Evolutionary conservation across 208 protist species (phyloP).

Genomic region (Crithidia sp.): DNA sequence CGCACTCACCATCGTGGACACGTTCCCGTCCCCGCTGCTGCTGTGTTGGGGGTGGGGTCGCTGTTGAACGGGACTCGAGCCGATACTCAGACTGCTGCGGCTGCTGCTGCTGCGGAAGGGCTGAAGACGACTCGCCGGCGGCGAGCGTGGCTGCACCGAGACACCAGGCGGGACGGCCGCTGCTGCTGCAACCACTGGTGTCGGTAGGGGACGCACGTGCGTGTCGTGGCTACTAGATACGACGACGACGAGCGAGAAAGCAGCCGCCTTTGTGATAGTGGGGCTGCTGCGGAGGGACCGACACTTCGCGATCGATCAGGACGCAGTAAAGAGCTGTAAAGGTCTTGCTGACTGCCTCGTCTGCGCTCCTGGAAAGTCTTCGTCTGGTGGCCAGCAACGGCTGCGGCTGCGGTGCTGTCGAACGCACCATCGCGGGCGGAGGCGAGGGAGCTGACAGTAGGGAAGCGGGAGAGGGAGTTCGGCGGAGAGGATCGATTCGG

Average conservation of each 20-base stretch:
- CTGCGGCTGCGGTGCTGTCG: too few species aligned
- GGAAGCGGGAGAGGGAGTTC: neutral
- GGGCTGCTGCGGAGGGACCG: too few species aligned
- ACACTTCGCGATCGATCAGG: neutral
- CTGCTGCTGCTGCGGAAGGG: neutral
- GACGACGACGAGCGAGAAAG: too few species aligned
- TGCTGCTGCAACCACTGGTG: neutral
- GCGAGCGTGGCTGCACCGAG: neutral
- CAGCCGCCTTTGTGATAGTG: too few species aligned
- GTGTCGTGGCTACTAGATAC: too few species aligned
- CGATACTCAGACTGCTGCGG: neutral
- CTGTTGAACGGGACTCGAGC: neutral
- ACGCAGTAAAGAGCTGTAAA: neutral
- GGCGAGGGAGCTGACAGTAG: conserved; percentile 8
- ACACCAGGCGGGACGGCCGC: neutral
- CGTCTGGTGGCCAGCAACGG: too few species aligned
- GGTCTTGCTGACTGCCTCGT: neutral
- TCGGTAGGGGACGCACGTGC: too few species aligned
- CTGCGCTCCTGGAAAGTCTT: too few species aligned
- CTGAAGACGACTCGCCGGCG: neutral
- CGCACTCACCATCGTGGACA: conserved; percentile 1
- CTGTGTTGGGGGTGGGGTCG: neutral
- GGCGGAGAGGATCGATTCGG: neutral
- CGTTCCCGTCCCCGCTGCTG: too few species aligned
- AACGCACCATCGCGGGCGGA: neutral